Evolutionary conservation across 2,329 filamentous ascomycete genomes (phyloP), one percentile per base, ranked within the genome.

Genomic region (Diplocarpon rosae): DNA sequence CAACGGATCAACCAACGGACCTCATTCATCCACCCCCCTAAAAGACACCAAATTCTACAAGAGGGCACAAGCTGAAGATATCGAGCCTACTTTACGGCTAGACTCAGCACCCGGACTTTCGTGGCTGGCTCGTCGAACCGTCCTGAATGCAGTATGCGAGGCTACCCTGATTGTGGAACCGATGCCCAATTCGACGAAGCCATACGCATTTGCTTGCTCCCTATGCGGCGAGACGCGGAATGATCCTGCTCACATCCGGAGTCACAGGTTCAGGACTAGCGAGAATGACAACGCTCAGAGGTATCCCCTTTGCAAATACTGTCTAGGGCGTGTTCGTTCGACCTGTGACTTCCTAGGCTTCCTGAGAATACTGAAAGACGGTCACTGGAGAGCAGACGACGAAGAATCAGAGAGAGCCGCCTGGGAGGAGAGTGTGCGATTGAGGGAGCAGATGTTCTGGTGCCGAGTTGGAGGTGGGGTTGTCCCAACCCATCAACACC

Each of bases 381-480:
- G 92, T 2, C 84, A 95, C 58, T 92, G 92, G 80, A 79, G 85
- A 40, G 81, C 83, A 11, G 85, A 89, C 37, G 85, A 84, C 45
- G 77, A 83, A 32, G 86, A 92, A 39, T 85, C 88, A 29, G 86
- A 93, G 64, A 86, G 84, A 59, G 77, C 79, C 24, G 87, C 88
- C 0, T 98, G 92, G 92, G 90, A 96, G 61, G 92, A 98, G 67
- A 87, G 87, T 46, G 84, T 95, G 10, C 78, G 83, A 27, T 66
- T 96, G 38, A 75, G 92, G 40, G 92, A 98, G 63, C 81, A 90
- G 55, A 95, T 98, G 84, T 98, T 98, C 62, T 98, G 92, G 92
- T 79, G 85, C 40, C 77, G 92, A 44, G 78, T 98, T 42, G 90
- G 90, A 20, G 92, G 89, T 24, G 92, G 92, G 12, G 87, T 98